phyloP scores from a whole-genome alignment of 495 filamentous ascomycete species.

The Neurospora sublineolata region DNA sequence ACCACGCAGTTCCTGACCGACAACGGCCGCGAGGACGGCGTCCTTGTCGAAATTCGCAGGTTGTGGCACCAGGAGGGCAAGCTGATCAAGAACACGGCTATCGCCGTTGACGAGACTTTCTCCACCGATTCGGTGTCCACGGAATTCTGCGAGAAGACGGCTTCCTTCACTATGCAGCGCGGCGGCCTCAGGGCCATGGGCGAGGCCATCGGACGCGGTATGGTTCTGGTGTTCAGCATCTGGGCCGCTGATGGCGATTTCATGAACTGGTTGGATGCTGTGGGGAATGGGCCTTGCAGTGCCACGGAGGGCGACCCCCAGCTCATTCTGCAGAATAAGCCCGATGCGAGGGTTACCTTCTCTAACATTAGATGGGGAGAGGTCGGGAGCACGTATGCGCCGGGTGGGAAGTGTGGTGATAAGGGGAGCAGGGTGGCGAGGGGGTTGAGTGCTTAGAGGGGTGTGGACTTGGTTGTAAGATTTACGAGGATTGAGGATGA shows the following conservation, averaged over 20 bases:
- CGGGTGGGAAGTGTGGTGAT: neutral
- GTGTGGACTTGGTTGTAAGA: no score
- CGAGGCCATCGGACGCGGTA: slow-evolving; percentile 43
- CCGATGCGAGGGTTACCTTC: slow-evolving; percentile 45
- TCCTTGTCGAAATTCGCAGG: slow-evolving; percentile 47
- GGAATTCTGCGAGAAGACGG: slow-evolving; percentile 6
- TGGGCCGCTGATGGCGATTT: slow-evolving; percentile 49
- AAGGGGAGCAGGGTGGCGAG: neutral
- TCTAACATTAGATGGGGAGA: slow-evolving; percentile 56
- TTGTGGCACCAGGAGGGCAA: slow-evolving; percentile 54
- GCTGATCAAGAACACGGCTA: slow-evolving; percentile 29
- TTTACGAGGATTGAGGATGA: no score
- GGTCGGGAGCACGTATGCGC: slow-evolving; percentile 42
- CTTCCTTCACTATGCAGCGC: slow-evolving; percentile 15
- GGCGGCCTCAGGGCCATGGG: slow-evolving; percentile 49
- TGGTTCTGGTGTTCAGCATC: slow-evolving; percentile 52
- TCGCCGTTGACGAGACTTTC: neutral
- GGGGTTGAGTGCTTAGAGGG: neutral
- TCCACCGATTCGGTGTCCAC: neutral
- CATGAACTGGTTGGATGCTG: slow-evolving; percentile 56
- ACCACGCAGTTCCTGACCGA: slow-evolving; percentile 58
- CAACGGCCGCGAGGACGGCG: slow-evolving; percentile 30
- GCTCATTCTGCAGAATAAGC: slow-evolving; percentile 34
- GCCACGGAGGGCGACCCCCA: slow-evolving; percentile 38
- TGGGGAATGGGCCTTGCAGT: slow-evolving; percentile 48